These are phyloP conservation scores for Fraxinus floribunda DNA, from an alignment of 305 asterid genomes.

Conservation along the genomic window DNA sequence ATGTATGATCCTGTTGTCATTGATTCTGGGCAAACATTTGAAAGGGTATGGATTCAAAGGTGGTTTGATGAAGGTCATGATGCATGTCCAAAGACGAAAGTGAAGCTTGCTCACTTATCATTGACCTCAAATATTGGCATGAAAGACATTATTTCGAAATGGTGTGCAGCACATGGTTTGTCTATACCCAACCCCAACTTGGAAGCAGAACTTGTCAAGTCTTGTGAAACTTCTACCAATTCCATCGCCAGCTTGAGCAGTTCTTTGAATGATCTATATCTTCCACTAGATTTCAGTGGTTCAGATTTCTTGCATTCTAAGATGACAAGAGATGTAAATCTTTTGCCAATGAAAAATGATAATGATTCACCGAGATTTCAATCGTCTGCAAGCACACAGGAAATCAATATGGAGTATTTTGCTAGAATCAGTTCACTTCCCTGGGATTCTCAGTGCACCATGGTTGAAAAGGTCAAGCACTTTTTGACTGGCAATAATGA, in stretches of 20 bases:
- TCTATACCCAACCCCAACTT: conserved; percentile 36
- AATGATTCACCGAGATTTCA: conserved; percentile 18
- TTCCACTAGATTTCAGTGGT: conserved; percentile 60
- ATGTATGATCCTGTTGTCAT: conserved; percentile 58
- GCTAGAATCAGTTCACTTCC: conserved; percentile 51
- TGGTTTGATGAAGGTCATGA: conserved; percentile 58
- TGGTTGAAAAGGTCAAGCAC: conserved; percentile 45
- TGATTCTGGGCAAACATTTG: conserved; percentile 55
- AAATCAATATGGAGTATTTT: conserved; percentile 34
- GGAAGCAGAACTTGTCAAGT: conserved; percentile 25
- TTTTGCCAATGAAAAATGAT: not conserved
- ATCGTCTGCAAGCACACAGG: conserved; percentile 14
- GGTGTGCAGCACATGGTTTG: conserved; percentile 37
- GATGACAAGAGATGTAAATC: conserved; percentile 4
- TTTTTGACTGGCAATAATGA: conserved; percentile 33
- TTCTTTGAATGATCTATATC: conserved; percentile 57
- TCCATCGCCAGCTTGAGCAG: conserved; percentile 71
- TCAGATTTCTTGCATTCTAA: conserved; percentile 23
- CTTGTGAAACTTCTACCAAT: conserved; percentile 51
- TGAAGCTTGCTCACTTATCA: conserved; percentile 33
- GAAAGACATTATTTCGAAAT: conserved; percentile 41
- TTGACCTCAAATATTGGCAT: conserved; percentile 41
- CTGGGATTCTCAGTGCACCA: conserved; percentile 61
- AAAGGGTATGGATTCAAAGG: conserved; percentile 50
- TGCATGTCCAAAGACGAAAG: conserved; percentile 45